Evolutionary conservation across 1,139 yeast species (phyloP), one percentile per base, ranked within the genome.

Genomic region (Candida tropicalis): DNA sequence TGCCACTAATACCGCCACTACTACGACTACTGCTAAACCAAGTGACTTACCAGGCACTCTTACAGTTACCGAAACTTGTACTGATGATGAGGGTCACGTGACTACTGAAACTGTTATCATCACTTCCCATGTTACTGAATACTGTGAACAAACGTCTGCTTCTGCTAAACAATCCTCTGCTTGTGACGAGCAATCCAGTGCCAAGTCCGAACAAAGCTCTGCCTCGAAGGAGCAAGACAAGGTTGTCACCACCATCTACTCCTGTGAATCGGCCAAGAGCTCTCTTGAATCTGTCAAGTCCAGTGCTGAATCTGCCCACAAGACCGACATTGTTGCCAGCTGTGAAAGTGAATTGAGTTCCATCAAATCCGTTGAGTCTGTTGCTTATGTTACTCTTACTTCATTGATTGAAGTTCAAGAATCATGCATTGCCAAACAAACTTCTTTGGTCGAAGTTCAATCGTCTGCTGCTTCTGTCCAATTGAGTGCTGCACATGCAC

Each of bases 211-310:
- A n/a, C 52, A 49, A 39, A 27, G 46, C 3, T 39, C 43, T 23
- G 39, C 35, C 6, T 29, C 38, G n/a, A 35, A 17, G n/a, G 42
- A 45, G 20, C 43, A 40, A 23, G 41, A 24, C 10, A 38, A 38
- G n/a, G 41, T 47, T 6, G 35, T 43, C 4, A 39, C 52, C 10
- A 33, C 25, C n/a, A 39, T 46, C 17, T 45, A 43, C 4, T 48
- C 50, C 6, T 49, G 50, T 41, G 51, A 48, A 35, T 45, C 49
- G 4, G 50, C 44, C 15, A 48, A 42, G 10, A 38, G 40, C 23
- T 43, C 51, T n/a, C 18, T 46, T 16, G 43, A 44, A 27, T 42
- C 50, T 12, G 44, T 43, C 8, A 39, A 48, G 33, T 42, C 50
- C 10, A 43, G 41, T 37, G 45, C 45, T 8, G 22, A 28, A 29